A percentile compares a stretch with the other conserved stretches of the same genome.
These are phyloP conservation scores for Citrus unshiu DNA, from an alignment of 345 rosid genomes.

Conservation along the genomic window DNA sequence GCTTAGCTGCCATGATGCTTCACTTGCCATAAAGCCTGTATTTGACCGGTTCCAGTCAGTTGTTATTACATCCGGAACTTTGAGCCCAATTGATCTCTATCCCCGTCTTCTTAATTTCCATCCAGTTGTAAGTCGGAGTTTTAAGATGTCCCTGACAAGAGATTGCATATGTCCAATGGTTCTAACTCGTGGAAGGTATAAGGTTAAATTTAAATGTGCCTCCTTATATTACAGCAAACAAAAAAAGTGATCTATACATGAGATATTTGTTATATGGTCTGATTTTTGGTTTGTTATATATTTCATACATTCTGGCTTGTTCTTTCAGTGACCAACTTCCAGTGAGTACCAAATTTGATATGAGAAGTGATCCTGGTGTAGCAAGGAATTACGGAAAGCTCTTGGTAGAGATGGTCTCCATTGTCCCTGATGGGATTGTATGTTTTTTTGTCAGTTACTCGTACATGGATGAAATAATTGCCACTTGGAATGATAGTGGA, in stretches of 20 bases:
- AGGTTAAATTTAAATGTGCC: not conserved
- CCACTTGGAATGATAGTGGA: conserved; percentile 86
- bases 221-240: not conserved
- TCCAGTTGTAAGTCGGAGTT: conserved; percentile 97
- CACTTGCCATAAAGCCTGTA: conserved; percentile 96
- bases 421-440: conserved; percentile 98
- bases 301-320: conserved; percentile 12
- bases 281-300: not conserved
- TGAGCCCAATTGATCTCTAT: conserved; percentile 95
- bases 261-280: not conserved
- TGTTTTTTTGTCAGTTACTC: conserved; percentile 98
- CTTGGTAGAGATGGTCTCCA: conserved; percentile 89
- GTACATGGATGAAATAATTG: conserved; percentile 96
- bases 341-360: conserved; percentile 96
- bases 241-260: not conserved
- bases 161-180: conserved; percentile 99
- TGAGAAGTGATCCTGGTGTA: conserved; percentile 98
- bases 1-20: conserved; percentile 99
- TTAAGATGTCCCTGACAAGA: conserved; percentile 93
- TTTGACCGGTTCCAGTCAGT: conserved; percentile 98
- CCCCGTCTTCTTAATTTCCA: conserved; percentile 96
- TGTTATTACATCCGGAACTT: conserved; percentile 95
- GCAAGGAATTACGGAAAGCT: conserved; percentile 96
- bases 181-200: conserved; percentile 94
- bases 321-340: conserved; percentile 94